Conservation (phyloP, 768 basidiomycete genomes). For the Naganishia onofrii region DNA sequence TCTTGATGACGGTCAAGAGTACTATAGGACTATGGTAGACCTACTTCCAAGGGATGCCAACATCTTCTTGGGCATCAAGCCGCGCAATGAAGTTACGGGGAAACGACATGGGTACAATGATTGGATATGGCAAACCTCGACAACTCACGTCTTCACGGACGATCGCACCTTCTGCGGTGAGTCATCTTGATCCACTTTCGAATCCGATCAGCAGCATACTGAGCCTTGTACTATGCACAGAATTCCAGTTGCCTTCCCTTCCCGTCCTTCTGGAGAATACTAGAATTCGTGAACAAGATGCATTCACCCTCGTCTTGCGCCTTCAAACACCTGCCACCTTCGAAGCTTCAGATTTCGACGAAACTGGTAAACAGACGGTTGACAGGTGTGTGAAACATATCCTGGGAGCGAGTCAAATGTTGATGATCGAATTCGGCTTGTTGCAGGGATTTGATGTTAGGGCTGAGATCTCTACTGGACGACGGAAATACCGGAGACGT, state of each 20-base stretch:
- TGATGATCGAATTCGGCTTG: constrained; percentile 59
- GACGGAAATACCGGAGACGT: constrained; percentile 75
- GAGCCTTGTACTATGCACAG: constrained; percentile 53
- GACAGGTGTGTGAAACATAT: constrained; percentile 66
- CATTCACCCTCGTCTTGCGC: constrained; percentile 70
- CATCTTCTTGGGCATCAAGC: constrained; percentile 72
- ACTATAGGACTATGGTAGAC: neutral
- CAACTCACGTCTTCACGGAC: constrained; percentile 58
- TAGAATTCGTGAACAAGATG: constrained; percentile 63
- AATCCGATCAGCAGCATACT: neutral
- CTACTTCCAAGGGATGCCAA: neutral
- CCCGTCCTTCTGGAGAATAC: constrained; percentile 63
- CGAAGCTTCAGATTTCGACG: neutral
- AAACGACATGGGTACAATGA: constrained; percentile 65
- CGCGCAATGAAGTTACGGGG: constrained; percentile 62
- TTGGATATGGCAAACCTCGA: constrained; percentile 73
- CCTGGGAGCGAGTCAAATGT: constrained; percentile 63
- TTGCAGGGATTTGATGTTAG: constrained; percentile 39
- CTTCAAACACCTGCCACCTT: constrained; percentile 63
- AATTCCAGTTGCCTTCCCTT: constrained; percentile 63
- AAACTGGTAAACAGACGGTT: constrained; percentile 44
- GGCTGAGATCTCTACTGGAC: constrained; percentile 68
- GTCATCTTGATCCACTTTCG: neutral
- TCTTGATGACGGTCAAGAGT: neutral
- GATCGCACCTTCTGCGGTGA: neutral